These are phyloP conservation scores for Mycena kentingensis DNA, from an alignment of 768 basidiomycete genomes.

Conservation along the genomic window DNA sequence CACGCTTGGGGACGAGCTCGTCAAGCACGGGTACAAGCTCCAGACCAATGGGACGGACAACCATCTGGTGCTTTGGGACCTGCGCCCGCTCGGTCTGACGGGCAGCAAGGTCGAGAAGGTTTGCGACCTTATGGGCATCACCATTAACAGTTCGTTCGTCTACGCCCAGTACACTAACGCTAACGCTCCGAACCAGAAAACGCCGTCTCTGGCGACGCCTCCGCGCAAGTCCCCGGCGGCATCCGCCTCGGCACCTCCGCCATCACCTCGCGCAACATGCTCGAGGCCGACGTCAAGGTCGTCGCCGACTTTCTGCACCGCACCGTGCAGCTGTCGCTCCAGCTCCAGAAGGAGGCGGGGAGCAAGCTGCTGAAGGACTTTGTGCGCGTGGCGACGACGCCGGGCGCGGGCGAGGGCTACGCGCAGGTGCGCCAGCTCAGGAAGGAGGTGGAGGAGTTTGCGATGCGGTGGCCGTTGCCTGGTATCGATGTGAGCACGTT, in stretches of 20 bases:
- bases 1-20: constrained; percentile 71
- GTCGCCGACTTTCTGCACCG: constrained; percentile 94
- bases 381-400: constrained; percentile 72
- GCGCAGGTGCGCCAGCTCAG: constrained; percentile 72
- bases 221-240: constrained; percentile 94
- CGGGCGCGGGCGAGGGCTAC: constrained; percentile 69
- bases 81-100: constrained; percentile 92
- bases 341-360: constrained; percentile 93
- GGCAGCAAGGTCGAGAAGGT: constrained; percentile 99
- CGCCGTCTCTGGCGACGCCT: constrained; percentile 94
- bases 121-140: constrained; percentile 95
- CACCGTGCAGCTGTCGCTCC: constrained; percentile 85
- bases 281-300: constrained; percentile 79
- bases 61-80: constrained; percentile 97
- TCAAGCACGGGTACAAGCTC: constrained; percentile 86
- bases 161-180: constrained; percentile 1
- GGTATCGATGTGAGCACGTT: constrained; percentile 63
- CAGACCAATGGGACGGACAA: constrained; percentile 97
- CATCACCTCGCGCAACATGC: constrained; percentile 93
- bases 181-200: constrained; percentile 59
- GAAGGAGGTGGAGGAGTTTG: constrained; percentile 80
- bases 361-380: constrained; percentile 96
- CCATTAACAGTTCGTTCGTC: constrained; percentile 79
- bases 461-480: constrained; percentile 88
- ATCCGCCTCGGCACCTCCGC: constrained; percentile 96